Base-by-base conservation (phyloP, 176 grass and related monocot genomes). In the Phoenix dactylifera region DNA sequence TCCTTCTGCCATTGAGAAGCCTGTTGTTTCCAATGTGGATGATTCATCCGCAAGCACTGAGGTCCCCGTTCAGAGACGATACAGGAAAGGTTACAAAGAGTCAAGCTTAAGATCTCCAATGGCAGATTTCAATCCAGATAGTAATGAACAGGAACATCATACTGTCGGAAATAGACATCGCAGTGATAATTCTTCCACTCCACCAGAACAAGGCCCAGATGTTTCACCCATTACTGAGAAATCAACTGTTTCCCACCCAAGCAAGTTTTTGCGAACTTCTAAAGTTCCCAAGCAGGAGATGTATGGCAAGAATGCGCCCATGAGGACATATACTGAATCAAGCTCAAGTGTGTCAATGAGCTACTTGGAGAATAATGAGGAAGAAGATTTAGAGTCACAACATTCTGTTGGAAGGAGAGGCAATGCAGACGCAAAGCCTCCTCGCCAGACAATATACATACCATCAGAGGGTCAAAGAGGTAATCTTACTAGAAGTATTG, bases 291-390 rank as follows among this genome's bases (percentile, higher is more conserved):
- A 51, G 15, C 4, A 53, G 49, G 23, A 49, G 16, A 4, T 26
- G 10, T 16, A 65, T 54, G 49, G 68, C 51, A 50, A 67, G 48
- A 85, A 77, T 22, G 24, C 66, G 62, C 57, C 17, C 19, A 24
- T 23, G n/a, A 76, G 24, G 73, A 59, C 62, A 53, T 54, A 18
- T 55, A 68, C 15, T 56, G 71, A 78, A 54, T 67, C 57, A 16
- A 82, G 44, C 26, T 66, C 73, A 58, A 83, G 64, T 62, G 53
- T 61, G 61, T 12, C 59, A 50, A 72, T 62, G 28, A 67, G 4
- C 55, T 73, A 86, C 51, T 73, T 83, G 35, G 91, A 84, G 49
- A 77, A 68, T 63, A 84, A 85, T 2, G 67, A 74, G 25, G 74
- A 49, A 49, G 59, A 69, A 44, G 77, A 90, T 59, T 16, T 39